These are phyloP conservation scores for Syzygium jambos DNA, from an alignment of 345 rosid genomes.

Conservation along the genomic window DNA sequence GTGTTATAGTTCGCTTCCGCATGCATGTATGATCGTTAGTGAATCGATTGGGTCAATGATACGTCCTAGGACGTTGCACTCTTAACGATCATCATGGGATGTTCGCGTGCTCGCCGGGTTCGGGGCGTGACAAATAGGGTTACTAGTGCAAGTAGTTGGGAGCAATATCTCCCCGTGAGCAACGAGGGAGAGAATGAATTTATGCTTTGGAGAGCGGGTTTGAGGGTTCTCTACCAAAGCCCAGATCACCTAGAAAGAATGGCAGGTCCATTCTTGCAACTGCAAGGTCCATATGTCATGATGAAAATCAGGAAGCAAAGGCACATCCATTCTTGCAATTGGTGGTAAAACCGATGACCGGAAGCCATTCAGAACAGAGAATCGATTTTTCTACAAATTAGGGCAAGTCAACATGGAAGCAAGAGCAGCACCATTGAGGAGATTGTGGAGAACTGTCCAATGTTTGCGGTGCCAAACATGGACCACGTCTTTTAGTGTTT, in stretches of 20 bases:
- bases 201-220: background rate
- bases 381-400: background rate
- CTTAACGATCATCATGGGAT: too few species aligned
- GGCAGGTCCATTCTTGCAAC: background rate
- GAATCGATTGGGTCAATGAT: too few species aligned
- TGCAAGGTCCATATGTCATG: background rate
- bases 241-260: background rate
- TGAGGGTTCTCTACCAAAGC: background rate
- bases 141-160: background rate
- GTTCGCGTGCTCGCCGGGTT: too few species aligned
- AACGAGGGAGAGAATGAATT: background rate
- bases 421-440: background rate
- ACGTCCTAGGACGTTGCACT: too few species aligned
- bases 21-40: too few species aligned
- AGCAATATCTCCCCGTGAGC: background rate
- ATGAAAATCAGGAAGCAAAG: rapidly evolving
- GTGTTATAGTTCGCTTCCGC: too few species aligned
- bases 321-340: background rate
- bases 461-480: background rate
- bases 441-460: background rate
- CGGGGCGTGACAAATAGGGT: too few species aligned
- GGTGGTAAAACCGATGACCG: background rate
- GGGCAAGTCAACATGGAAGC: background rate
- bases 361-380: background rate
- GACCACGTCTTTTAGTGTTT: background rate